phyloP scores from a whole-genome alignment of 768 basidiomycete genomes.

The Chalciporus sphaerocephalus region DNA sequence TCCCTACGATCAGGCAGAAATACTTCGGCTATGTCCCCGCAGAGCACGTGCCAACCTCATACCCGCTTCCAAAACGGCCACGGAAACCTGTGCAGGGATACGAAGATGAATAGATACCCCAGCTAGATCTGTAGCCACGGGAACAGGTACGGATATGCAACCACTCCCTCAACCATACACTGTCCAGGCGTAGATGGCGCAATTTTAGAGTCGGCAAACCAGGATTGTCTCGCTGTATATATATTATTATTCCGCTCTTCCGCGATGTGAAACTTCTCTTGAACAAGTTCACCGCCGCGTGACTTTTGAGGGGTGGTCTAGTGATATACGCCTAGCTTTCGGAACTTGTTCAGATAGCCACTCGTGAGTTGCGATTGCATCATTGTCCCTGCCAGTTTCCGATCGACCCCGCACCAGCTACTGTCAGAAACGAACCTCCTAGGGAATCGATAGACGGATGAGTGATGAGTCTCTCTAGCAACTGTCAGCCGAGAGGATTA shows the following conservation, averaged over 20 bases:
- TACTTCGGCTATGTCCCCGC: slow-evolving; percentile 67
- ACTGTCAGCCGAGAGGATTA: too few relatives aligned
- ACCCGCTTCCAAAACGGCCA: slow-evolving; percentile 71
- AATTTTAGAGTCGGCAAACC: slow-evolving; percentile 5
- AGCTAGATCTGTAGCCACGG: background rate
- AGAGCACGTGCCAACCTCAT: slow-evolving; percentile 69
- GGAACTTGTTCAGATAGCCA: too few relatives aligned
- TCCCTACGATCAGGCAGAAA: slow-evolving; percentile 74
- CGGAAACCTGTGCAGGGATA: slow-evolving; percentile 69
- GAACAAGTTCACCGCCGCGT: slow-evolving; percentile 5
- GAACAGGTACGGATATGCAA: slow-evolving; percentile 6
- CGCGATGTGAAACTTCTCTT: background rate
- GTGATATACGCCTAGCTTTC: too few relatives aligned
- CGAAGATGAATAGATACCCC: slow-evolving; percentile 49
- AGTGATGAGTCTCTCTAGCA: too few relatives aligned
- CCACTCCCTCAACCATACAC: background rate
- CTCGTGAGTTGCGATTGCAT: too few relatives aligned
- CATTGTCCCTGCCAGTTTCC: too few relatives aligned
- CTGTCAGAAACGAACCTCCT: too few relatives aligned
- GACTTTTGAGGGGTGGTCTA: too few relatives aligned
- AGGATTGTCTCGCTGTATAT: slow-evolving; percentile 1
- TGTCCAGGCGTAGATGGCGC: background rate
- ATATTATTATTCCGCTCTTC: slow-evolving; percentile 5
- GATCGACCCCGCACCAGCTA: too few relatives aligned
- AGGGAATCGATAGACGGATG: too few relatives aligned